Conservation (phyloP, 306 rosid genomes). For the Prunus mongolica region DNA sequence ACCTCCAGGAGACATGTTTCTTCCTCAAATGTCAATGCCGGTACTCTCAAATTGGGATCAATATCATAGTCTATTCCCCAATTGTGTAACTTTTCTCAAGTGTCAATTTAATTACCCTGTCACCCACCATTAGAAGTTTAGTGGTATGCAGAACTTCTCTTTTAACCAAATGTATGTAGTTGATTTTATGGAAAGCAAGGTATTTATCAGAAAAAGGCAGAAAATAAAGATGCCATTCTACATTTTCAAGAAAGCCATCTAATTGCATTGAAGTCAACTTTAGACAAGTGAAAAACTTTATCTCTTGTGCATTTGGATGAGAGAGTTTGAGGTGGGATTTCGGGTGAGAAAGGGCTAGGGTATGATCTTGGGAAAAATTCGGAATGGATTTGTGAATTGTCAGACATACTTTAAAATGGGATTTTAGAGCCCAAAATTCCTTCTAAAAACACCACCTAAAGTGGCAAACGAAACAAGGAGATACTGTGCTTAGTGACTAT, state of each 20-base stretch:
- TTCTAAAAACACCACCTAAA: not conserved
- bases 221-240: conserved; percentile 9
- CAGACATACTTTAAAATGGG: not conserved
- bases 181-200: conserved; percentile 14
- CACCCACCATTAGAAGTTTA: conserved; percentile 9
- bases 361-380: not conserved
- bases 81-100: conserved; percentile 5
- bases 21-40: conserved; percentile 20
- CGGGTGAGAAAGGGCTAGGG: not conserved
- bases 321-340: not conserved
- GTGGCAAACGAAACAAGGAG: conserved; percentile 2
- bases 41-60: conserved; percentile 7
- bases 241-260: conserved; percentile 11
- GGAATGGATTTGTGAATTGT: not conserved
- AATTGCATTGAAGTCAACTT: not conserved
- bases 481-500: not conserved
- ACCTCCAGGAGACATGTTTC: conserved; percentile 32
- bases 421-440: not conserved
- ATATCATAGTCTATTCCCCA: conserved; percentile 5
- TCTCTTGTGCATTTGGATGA: not conserved
- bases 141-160: not conserved
- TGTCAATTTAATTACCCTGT: conserved; percentile 18
- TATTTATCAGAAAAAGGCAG: conserved; percentile 1
- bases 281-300: not conserved
- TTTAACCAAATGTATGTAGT: not conserved